phyloP scores from a whole-genome alignment of 1,139 yeast species.

The Suhomyces coccinellae region DNA sequence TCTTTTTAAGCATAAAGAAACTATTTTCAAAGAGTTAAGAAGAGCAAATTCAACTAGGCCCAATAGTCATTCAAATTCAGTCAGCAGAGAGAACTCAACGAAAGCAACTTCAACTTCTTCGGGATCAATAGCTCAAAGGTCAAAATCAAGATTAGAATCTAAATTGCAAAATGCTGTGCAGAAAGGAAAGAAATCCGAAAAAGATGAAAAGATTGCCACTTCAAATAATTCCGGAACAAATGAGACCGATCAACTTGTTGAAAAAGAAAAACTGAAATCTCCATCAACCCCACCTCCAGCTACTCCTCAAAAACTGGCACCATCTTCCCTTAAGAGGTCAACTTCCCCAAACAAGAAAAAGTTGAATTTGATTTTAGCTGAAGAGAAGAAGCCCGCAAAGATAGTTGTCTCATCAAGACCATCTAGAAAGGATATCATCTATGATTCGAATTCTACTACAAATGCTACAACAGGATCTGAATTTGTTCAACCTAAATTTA shows the following conservation, averaged over 20 bases:
- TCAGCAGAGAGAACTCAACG: conserved; percentile 11
- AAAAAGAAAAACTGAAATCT: background rate
- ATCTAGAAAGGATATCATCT: conserved; percentile 30
- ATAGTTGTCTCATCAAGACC: conserved; percentile 32
- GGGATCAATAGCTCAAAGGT: conserved; percentile 18
- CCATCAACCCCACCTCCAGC: conserved; percentile 23
- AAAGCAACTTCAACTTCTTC: background rate
- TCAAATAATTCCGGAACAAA: background rate
- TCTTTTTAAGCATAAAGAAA: conserved; percentile 57
- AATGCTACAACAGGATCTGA: conserved; percentile 24
- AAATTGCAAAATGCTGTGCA: conserved; percentile 34
- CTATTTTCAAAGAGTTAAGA: conserved; percentile 52
- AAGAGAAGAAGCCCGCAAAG: conserved; percentile 15
- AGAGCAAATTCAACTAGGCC: conserved; percentile 35
- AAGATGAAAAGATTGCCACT: background rate
- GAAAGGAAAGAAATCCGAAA: conserved; percentile 11
- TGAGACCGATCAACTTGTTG: background rate
- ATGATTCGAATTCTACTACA: conserved; percentile 11
- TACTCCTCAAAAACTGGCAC: conserved; percentile 20
- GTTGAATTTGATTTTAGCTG: conserved; percentile 28
- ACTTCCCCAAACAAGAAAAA: conserved; percentile 44
- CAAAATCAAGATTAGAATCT: conserved; percentile 34
- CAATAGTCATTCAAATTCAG: conserved; percentile 3
- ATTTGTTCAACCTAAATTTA: conserved; percentile 33
- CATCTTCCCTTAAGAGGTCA: conserved; percentile 35